phyloP scores from a whole-genome alignment of 1,284 basidiomycete genomes.

The Cutaneotrichosporon sp. region DNA sequence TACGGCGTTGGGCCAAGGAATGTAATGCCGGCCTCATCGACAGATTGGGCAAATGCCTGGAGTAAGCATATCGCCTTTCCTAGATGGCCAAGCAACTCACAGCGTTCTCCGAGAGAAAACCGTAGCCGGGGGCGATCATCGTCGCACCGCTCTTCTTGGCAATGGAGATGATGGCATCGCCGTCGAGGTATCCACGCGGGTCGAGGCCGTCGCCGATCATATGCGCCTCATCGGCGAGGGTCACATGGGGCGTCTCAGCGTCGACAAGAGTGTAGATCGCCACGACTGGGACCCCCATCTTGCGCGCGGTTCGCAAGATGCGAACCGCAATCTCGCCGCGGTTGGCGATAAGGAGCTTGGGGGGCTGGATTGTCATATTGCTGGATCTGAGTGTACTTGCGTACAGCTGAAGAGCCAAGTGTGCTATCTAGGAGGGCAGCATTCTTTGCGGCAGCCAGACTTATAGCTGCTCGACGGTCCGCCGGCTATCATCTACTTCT shows the following conservation, averaged over 20 bases:
- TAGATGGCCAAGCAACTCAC: slow-evolving; percentile 6
- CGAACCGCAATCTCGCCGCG: slow-evolving; percentile 93
- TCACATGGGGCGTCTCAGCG: slow-evolving; percentile 68
- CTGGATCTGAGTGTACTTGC: too few relatives aligned
- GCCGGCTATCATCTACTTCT: too few relatives aligned
- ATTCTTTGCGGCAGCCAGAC: too few relatives aligned
- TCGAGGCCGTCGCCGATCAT: slow-evolving; percentile 47
- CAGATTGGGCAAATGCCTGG: slow-evolving; percentile 53
- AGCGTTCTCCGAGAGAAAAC: slow-evolving; percentile 64
- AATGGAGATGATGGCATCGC: slow-evolving; percentile 51
- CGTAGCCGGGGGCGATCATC: slow-evolving; percentile 61
- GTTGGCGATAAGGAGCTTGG: slow-evolving; percentile 83
- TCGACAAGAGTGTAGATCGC: slow-evolving; percentile 88
- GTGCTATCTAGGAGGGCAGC: too few relatives aligned
- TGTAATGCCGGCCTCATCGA: slow-evolving; percentile 55
- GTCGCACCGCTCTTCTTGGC: slow-evolving; percentile 52
- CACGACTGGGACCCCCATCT: slow-evolving; percentile 80
- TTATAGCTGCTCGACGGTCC: too few relatives aligned
- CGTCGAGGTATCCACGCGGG: slow-evolving; percentile 52
- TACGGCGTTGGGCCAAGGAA: slow-evolving; percentile 60
- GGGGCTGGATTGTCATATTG: slow-evolving; percentile 22
- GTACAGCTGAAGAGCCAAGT: too few relatives aligned
- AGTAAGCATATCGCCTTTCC: not conserved
- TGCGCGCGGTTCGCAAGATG: slow-evolving; percentile 81
- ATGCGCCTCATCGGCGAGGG: slow-evolving; percentile 43